Evolutionary conservation across 75 land plant species (phyloP).

Genomic region (Picea glauca): DNA sequence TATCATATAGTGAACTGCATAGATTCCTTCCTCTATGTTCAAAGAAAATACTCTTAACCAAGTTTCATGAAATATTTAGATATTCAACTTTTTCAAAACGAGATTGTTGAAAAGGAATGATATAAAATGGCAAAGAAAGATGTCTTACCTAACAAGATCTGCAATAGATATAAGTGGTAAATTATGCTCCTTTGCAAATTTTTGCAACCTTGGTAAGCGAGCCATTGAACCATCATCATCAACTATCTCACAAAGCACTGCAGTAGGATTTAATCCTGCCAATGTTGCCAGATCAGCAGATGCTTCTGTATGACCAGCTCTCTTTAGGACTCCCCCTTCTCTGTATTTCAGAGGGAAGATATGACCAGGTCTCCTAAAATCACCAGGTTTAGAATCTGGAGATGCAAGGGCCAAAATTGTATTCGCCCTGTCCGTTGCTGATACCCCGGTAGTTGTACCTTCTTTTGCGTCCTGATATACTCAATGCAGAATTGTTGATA

Average conservation of each 20-base stretch:
- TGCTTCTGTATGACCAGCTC: slow-evolving; percentile 99
- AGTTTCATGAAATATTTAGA: not conserved
- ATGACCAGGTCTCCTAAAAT: slow-evolving; percentile 92
- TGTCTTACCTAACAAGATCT: slow-evolving; percentile 77
- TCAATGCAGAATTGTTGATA: not conserved
- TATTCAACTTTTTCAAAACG: not conserved
- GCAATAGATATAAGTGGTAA: slow-evolving; percentile 92
- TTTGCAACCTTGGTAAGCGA: slow-evolving; percentile 76
- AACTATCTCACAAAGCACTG: slow-evolving; percentile 94
- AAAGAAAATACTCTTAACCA: not conserved
- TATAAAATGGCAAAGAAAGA: not conserved
- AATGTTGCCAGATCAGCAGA: slow-evolving; percentile 85
- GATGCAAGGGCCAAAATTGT: slow-evolving; percentile 86
- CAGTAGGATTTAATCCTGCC: slow-evolving; percentile 84
- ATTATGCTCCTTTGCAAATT: slow-evolving; percentile 76
- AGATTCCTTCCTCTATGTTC: not conserved
- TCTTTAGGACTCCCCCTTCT: slow-evolving; percentile 98
- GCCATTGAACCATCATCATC: slow-evolving; percentile 99
- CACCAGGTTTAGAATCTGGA: slow-evolving; percentile 73
- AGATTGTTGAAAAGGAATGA: not conserved
- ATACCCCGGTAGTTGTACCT: slow-evolving; percentile 97
- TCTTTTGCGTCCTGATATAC: slow-evolving; percentile 74
- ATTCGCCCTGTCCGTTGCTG: slow-evolving; percentile 84
- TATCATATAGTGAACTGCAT: not conserved
- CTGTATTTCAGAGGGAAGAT: slow-evolving; percentile 94